Percentiles rank a stretch among this genome's conserved stretches.
Conservation (phyloP, 2,329 filamentous ascomycete genomes). For the Xylogone sp. region DNA sequence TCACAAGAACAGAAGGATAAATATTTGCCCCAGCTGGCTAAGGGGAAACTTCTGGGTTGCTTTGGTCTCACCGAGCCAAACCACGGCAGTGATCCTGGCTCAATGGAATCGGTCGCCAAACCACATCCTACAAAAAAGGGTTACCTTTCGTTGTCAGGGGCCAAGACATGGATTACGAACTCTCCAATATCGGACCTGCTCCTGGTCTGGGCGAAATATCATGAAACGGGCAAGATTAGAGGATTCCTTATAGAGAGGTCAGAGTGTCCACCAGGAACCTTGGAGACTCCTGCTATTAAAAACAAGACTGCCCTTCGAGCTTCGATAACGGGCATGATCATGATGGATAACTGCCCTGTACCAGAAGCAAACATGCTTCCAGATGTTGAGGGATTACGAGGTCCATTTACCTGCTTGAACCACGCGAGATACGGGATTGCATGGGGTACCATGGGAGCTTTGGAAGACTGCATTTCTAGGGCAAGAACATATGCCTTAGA, state of each 20-base stretch:
- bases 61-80: conserved; percentile 93
- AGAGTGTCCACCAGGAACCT: conserved; percentile 78
- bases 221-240: conserved; percentile 88
- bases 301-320: conserved; percentile 93
- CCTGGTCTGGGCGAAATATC: conserved; percentile 88
- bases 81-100: conserved; percentile 86
- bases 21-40: conserved; percentile 76
- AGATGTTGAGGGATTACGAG: conserved; percentile 77
- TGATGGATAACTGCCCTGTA: conserved; percentile 86
- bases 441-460: conserved; percentile 86
- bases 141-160: conserved; percentile 72
- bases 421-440: conserved; percentile 91
- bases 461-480: conserved; percentile 85
- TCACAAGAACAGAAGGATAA: conserved; percentile 83
- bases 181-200: conserved; percentile 83
- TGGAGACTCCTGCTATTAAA: conserved; percentile 89
- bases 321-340: conserved; percentile 96
- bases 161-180: conserved; percentile 96
- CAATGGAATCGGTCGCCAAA: conserved; percentile 85
- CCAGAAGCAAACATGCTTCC: conserved; percentile 93
- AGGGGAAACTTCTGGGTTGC: conserved; percentile 76
- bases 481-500: conserved; percentile 86
- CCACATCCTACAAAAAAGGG: conserved; percentile 81
- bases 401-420: conserved; percentile 93
- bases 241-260: conserved; percentile 87